Conservation (phyloP, 768 basidiomycete genomes). For the Mycena olivaceomarginata region DNA sequence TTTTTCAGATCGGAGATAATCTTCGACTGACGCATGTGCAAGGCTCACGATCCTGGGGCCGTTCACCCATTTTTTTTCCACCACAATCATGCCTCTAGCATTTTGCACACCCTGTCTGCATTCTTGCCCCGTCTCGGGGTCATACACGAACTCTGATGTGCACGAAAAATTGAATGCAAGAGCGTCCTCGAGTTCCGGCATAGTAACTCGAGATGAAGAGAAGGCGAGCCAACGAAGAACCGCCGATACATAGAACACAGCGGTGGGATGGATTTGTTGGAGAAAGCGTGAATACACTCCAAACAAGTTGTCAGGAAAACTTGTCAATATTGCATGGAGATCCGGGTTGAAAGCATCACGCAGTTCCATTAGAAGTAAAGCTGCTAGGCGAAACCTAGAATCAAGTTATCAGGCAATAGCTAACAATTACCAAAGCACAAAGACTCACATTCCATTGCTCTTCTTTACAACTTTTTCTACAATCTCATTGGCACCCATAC, state of each 20-base stretch:
- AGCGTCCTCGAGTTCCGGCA: not conserved
- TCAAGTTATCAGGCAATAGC: not conserved
- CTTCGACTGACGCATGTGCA: not conserved
- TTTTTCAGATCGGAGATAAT: not conserved
- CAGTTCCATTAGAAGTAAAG: not conserved
- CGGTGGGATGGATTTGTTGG: not conserved
- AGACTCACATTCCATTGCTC: not conserved
- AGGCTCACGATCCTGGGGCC: not conserved
- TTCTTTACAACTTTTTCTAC: not conserved
- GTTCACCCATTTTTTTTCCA: too few relatives aligned
- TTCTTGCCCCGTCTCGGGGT: not conserved
- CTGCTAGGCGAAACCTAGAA: not conserved
- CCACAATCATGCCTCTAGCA: not conserved
- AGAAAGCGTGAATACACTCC: not conserved
- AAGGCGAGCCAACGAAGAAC: not conserved
- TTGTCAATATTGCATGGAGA: not conserved
- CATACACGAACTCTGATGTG: not conserved
- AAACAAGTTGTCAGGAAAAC: not conserved
- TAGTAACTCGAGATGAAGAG: not conserved
- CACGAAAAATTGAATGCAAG: not conserved
- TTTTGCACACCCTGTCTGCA: not conserved
- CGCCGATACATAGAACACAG: not conserved
- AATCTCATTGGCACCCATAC: not conserved
- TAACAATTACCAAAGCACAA: not conserved
- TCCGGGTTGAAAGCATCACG: not conserved